phyloP scores from a whole-genome alignment of 1,284 basidiomycete genomes.

The Tetrapyrgos nigripes region DNA sequence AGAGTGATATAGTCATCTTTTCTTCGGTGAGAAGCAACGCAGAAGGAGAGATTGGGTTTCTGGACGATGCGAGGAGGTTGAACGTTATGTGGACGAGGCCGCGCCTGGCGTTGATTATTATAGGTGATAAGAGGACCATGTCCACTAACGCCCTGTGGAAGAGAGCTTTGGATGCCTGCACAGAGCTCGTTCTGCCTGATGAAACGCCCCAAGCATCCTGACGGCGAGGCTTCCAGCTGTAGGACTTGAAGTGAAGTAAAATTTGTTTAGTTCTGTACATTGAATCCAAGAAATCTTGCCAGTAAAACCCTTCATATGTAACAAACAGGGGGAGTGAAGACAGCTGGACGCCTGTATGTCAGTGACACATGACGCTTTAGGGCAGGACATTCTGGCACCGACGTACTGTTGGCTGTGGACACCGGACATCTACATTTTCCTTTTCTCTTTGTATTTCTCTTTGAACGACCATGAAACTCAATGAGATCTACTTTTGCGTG shows the following conservation, averaged over 20 bases:
- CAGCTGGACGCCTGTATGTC: too few relatives aligned
- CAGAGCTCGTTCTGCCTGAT: constrained; percentile 25
- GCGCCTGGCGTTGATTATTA: constrained; percentile 63
- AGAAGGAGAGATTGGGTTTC: constrained; percentile 68
- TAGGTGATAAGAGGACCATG: constrained; percentile 70
- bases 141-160: constrained; percentile 53
- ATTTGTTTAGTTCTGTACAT: too few relatives aligned
- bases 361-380: neutral
- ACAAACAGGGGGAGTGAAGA: too few relatives aligned
- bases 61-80: constrained; percentile 68
- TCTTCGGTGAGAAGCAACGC: constrained; percentile 72
- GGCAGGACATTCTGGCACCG: neutral
- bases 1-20: constrained; percentile 76
- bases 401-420: neutral
- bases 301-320: too few relatives aligned
- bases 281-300: too few relatives aligned
- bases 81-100: constrained; percentile 84
- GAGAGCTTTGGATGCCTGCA: constrained; percentile 55
- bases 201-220: too few relatives aligned
- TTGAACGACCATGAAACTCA: constrained; percentile 68
- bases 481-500: constrained; percentile 93
- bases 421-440: neutral
- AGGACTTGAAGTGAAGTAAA: too few relatives aligned
- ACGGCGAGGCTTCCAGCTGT: too few relatives aligned
- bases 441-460: too few relatives aligned